Conservation (phyloP, 2,329 filamentous ascomycete species). For the Verruconis gallopava region DNA sequence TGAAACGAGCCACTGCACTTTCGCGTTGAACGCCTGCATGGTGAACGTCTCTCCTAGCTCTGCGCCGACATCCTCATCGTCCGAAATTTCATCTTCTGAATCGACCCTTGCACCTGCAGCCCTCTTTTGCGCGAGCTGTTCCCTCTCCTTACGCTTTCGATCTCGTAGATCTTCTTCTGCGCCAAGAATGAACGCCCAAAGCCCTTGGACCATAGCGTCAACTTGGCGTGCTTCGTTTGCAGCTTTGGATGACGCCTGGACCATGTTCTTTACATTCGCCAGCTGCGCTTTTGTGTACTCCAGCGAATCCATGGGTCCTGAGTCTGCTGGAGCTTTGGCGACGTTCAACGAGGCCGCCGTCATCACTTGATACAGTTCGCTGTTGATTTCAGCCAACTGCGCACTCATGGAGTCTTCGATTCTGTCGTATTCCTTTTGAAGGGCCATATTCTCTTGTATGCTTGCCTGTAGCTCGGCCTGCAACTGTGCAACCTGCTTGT, state of each 20-base stretch:
- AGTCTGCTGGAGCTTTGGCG: not conserved
- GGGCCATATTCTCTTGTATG: conserved; percentile 9
- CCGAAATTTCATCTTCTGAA: conserved; percentile 47
- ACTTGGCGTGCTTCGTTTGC: not conserved
- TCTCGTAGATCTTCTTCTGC: conserved; percentile 29
- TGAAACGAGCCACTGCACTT: conserved; percentile 65
- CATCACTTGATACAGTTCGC: conserved; percentile 42
- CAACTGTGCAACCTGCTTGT: not conserved
- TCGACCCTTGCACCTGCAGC: conserved; percentile 32
- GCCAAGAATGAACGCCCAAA: conserved; percentile 40
- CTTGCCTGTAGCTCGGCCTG: conserved; percentile 9
- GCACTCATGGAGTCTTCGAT: conserved; percentile 16
- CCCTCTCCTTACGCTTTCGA: conserved; percentile 22
- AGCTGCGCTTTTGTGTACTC: conserved; percentile 53
- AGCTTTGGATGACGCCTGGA: conserved; percentile 18
- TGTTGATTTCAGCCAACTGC: conserved; percentile 41
- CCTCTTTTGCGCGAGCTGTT: conserved; percentile 27
- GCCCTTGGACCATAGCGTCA: conserved; percentile 18
- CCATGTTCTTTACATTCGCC: conserved; percentile 25
- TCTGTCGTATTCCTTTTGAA: conserved; percentile 4
- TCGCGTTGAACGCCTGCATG: conserved; percentile 60
- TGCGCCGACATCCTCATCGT: conserved; percentile 41
- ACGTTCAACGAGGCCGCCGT: conserved; percentile 8
- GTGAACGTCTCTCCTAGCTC: conserved; percentile 53
- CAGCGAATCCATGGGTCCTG: conserved; percentile 52